phyloP scores from a whole-genome alignment of 768 basidiomycete species.

The Leccinellum rugosiceps region DNA sequence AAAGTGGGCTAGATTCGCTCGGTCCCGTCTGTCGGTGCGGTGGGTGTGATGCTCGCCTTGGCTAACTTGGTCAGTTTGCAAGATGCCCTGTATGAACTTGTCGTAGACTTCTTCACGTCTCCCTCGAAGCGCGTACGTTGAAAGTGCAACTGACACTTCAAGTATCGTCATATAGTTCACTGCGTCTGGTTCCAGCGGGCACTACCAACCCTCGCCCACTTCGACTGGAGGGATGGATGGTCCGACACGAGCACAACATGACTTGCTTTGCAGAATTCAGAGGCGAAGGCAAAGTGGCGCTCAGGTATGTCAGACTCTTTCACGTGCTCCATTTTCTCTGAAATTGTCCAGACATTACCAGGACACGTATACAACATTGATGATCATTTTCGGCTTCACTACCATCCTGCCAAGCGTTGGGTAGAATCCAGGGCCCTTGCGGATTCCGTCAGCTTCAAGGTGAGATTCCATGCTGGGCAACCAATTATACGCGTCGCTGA shows the following conservation, averaged over 20 bases:
- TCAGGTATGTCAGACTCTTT: slow-evolving; percentile 60
- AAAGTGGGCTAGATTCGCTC: too few relatives aligned
- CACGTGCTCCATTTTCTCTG: slow-evolving; percentile 2
- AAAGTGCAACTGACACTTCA: slow-evolving; percentile 82
- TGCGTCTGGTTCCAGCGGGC: slow-evolving; percentile 45
- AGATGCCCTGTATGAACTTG: too few relatives aligned
- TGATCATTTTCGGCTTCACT: slow-evolving; percentile 87
- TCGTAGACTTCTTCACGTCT: slow-evolving; percentile 77
- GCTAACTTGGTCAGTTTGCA: too few relatives aligned
- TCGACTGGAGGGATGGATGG: slow-evolving; percentile 88
- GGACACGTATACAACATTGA: slow-evolving; percentile 86
- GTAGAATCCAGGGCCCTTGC: slow-evolving; percentile 97
- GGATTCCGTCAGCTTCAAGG: slow-evolving; percentile 90
- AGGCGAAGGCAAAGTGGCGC: slow-evolving; percentile 86
- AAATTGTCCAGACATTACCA: slow-evolving; percentile 75
- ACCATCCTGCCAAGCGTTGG: slow-evolving; percentile 90
- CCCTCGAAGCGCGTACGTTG: slow-evolving; percentile 90
- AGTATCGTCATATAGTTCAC: slow-evolving; percentile 44
- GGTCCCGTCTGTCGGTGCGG: too few relatives aligned
- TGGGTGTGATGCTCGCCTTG: too few relatives aligned
- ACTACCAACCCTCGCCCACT: slow-evolving; percentile 49
- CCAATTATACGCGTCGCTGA: not conserved
- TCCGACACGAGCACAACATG: slow-evolving; percentile 96
- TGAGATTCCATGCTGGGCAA: slow-evolving; percentile 25
- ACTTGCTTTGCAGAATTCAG: slow-evolving; percentile 94